phyloP scores from a whole-genome alignment of 495 filamentous ascomycete genomes.

The Niebla homalea region DNA sequence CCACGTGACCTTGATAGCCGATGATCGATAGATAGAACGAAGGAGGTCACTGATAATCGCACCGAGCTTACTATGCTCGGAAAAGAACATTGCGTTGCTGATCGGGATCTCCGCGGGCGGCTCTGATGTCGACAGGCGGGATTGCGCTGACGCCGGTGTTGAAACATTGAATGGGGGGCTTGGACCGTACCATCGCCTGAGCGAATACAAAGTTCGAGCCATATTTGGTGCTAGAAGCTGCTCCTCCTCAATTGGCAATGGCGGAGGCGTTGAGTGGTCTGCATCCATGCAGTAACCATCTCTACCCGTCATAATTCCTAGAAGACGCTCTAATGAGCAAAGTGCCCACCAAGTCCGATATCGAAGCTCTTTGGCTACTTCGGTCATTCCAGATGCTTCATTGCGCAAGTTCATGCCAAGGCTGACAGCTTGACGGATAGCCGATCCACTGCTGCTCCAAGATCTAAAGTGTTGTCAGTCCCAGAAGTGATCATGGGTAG shows the following conservation, averaged over 20 bases:
- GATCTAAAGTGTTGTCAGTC: constrained; percentile 29
- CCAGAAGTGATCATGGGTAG: background rate
- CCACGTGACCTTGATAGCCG: constrained; percentile 42
- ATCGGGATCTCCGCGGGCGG: constrained; percentile 25
- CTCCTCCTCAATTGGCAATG: constrained; percentile 44
- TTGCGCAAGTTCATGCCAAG: constrained; percentile 54
- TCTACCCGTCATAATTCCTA: constrained; percentile 55
- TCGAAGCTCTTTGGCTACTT: constrained; percentile 47
- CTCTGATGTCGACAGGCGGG: constrained; percentile 5
- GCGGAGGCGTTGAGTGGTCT: constrained; percentile 47
- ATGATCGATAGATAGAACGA: constrained; percentile 44
- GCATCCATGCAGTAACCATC: constrained; percentile 44
- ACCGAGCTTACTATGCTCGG: constrained; percentile 35
- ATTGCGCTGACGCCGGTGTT: constrained; percentile 3
- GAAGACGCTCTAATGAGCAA: constrained; percentile 45
- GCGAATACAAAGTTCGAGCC: background rate
- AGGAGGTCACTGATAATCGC: constrained; percentile 43
- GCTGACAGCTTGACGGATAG: constrained; percentile 45
- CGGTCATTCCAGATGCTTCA: constrained; percentile 33
- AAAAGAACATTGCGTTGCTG: constrained; percentile 34
- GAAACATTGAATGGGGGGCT: background rate
- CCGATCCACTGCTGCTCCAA: constrained; percentile 49
- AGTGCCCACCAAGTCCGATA: constrained; percentile 56
- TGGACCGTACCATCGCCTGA: constrained; percentile 6
- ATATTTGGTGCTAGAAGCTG: constrained; percentile 12